A percentile compares a stretch with the other conserved stretches of the same genome.
These are phyloP conservation scores for Alternaria panax DNA, from an alignment of 2,329 filamentous ascomycete species.

Conservation along the genomic window DNA sequence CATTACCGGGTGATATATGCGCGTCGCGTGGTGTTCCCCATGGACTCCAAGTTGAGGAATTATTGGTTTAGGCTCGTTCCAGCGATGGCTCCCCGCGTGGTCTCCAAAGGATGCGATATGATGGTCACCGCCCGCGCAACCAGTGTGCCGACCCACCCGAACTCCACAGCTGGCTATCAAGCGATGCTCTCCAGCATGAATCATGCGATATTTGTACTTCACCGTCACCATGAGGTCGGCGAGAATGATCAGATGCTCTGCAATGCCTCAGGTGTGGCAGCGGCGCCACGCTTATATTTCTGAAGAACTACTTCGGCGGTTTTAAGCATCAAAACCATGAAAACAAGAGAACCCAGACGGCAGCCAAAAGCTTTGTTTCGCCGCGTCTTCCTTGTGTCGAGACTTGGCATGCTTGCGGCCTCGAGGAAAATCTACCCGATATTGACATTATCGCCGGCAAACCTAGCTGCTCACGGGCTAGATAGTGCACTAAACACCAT, in stretches of 20 bases:
- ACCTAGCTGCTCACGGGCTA: slow-evolving; percentile 27
- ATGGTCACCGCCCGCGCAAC: slow-evolving; percentile 5
- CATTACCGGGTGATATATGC: not conserved
- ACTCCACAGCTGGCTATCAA: slow-evolving; percentile 11
- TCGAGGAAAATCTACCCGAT: slow-evolving; percentile 22
- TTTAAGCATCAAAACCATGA: slow-evolving; percentile 6
- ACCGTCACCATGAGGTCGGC: not conserved
- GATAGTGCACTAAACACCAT: slow-evolving; percentile 20
- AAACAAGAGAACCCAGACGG: slow-evolving; percentile 31
- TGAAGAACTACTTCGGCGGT: not conserved
- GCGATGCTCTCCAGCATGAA: slow-evolving; percentile 11
- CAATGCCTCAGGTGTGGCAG: not conserved
- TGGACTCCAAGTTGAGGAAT: not conserved
- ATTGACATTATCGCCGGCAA: slow-evolving; percentile 21
- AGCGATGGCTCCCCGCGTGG: not conserved
- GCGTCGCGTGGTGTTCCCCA: not conserved
- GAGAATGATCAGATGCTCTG: not conserved
- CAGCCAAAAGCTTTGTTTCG: slow-evolving; percentile 36
- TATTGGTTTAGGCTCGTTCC: slow-evolving; percentile 10
- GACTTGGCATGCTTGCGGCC: slow-evolving; percentile 29
- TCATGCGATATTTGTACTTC: slow-evolving; percentile 2
- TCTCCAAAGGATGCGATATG: slow-evolving; percentile 9
- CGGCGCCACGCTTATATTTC: not conserved
- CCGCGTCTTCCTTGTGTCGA: slow-evolving; percentile 22
- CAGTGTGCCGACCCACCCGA: slow-evolving; percentile 18